Base-by-base conservation (phyloP, 2,329 filamentous ascomycete species). In the Thermothelomyces thermophilus region DNA sequence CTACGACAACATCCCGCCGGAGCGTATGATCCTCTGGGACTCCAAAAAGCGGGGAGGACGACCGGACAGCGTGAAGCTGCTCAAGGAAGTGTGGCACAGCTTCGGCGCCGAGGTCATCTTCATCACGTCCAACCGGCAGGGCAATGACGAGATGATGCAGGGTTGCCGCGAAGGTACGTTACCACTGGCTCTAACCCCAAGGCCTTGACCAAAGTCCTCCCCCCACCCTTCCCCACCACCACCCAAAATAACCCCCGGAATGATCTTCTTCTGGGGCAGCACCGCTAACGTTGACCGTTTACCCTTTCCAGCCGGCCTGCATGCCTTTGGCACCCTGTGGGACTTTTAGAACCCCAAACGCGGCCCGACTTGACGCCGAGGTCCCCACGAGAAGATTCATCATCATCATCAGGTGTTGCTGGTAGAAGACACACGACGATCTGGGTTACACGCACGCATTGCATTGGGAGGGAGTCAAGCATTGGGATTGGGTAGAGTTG, bases 141-240 rank as follows among this genome's bases (percentile, higher is more conserved):
- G 68, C 24, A 70, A 70, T 52, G 66, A 70, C 51, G 68, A 70
- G 59, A 70, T 70, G 68, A 70, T 70, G 66, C 65, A 66, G 49
- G 68, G 68, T 24, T 70, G 68, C 52, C 60, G 59, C 50, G 64
- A 58, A 54, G 65, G 67, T 68, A 61, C 24, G 66, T 62, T 35
- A 48, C 19, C 16, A 36, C 36, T 9, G 7, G 9, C 14, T 31
- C 14, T 31, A 31, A 9, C 14, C 35, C 4, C 22, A 3, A 30
- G 11, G 3, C 26, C 35, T 37, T 43, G 30, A 14, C 41, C 11
- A n/a, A 10, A 17, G 11, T 3, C 34, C n/a, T 11, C 33, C 11
- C 8, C 22, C 26, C 26, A 14, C 30, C 30, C 30, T 31, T 31
- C 14, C 30, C 30, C 30, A 14, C 9, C 9, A 31, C 30, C 30